Base-by-base conservation (phyloP, 768 basidiomycete genomes). In the Trametes gibbosa region DNA sequence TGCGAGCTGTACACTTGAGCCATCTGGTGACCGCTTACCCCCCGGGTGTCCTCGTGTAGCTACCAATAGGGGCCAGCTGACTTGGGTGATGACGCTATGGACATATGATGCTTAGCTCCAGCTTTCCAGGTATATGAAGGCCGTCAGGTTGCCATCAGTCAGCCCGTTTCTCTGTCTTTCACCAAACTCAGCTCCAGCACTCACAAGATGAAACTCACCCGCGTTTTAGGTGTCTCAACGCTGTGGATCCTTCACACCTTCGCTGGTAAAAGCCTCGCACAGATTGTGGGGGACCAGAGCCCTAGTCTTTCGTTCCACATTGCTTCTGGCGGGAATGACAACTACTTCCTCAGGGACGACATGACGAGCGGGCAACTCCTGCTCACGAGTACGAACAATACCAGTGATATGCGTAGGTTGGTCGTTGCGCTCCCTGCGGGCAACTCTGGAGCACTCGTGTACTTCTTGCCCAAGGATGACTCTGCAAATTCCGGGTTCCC, bases 341-440 rank as follows among this genome's bases (percentile, higher is more conserved):
- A 79, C 65, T 77, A 75, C 64, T 75, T 78, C 59, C 73, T 74
- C 50, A 65, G 77, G 8, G 75, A 78, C 59, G 72, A 76, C 60
- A 54, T 71, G 43, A 76, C 77, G 21, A 69, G 72, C 24, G 74
- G 70, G 2, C 77, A 79, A 61, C 66, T 79, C 16, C 71, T 79
- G 27, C 63, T 79, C 3, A 74, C 77, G 3, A 73, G 68, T 48
- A 25, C 55, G 47, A 56, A 49, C 25, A 50, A 17, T 29, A 56
- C 47, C 17, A 50, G 47, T 17, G n/a, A 39, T 27, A 40, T 32
- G 49, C 49, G 56, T 1, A 39, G 56, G 14, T 67, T 79, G 39
- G 77, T 80, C 34, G 72, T 71, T 3, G 77, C 76, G 27, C 70
- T 78, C 40, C 78, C 78, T 24, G 73, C 76, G 29, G 78, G 77